Conservation (phyloP, 441 rosid species). For the Cnidoscolus chayamansa region DNA sequence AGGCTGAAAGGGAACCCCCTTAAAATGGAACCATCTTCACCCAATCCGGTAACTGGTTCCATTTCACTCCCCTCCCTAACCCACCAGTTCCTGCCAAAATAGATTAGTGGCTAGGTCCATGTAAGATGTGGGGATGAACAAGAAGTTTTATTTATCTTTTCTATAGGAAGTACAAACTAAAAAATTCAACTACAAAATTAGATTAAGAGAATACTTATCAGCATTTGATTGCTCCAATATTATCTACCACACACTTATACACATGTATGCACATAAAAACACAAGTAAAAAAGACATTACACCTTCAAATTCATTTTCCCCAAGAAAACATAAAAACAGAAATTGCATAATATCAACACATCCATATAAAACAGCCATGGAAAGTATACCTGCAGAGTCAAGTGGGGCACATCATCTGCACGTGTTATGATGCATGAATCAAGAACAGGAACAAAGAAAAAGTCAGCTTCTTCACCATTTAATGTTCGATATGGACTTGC, state of each 20-base stretch:
- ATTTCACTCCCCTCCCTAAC: too few relatives aligned
- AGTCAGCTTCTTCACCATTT: slow-evolving; percentile 94
- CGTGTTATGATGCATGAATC: slow-evolving; percentile 94
- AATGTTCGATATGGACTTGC: slow-evolving; percentile 80
- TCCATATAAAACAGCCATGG: slow-evolving; percentile 4
- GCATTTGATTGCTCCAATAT: background rate
- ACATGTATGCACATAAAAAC: background rate
- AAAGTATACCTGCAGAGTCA: slow-evolving; percentile 60
- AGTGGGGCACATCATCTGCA: slow-evolving; percentile 91
- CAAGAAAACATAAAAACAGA: background rate
- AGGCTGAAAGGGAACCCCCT: too few relatives aligned
- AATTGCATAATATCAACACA: slow-evolving; percentile 1
- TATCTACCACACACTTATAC: background rate
- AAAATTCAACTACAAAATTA: background rate
- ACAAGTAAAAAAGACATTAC: background rate
- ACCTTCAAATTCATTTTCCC: background rate
- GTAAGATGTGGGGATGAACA: background rate
- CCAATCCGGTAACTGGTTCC: too few relatives aligned
- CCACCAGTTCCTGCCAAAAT: too few relatives aligned
- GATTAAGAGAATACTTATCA: background rate
- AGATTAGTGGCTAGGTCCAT: too few relatives aligned
- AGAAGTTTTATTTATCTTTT: background rate
- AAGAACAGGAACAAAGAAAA: slow-evolving; percentile 95
- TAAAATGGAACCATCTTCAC: too few relatives aligned
- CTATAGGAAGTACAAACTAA: background rate